A percentile compares a stretch with the other conserved stretches of the same genome.
These are phyloP conservation scores for Emericellopsis atlantica DNA, from an alignment of 2,329 filamentous ascomycete species.

Conservation along the genomic window DNA sequence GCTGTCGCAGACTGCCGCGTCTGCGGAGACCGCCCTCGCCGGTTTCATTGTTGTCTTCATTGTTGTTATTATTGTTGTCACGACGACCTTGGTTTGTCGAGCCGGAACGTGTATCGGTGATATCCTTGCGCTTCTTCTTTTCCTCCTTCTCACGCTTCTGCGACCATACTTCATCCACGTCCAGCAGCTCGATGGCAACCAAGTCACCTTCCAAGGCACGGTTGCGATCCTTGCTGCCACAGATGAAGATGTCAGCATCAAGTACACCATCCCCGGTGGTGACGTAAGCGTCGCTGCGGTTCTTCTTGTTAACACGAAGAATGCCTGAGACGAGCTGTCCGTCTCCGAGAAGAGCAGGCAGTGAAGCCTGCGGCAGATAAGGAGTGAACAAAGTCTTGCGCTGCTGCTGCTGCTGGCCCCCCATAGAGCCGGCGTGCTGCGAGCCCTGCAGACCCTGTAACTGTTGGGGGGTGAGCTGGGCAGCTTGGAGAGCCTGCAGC, in stretches of 20 bases:
- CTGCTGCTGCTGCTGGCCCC: conserved; percentile 67
- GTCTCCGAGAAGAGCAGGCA: conserved; percentile 80
- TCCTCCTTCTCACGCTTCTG: conserved; percentile 99
- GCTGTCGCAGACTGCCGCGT: conserved; percentile 88
- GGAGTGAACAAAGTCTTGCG: conserved; percentile 98
- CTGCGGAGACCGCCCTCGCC: conserved; percentile 79
- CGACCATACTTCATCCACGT: conserved; percentile 96
- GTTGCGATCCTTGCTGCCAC: conserved; percentile 97
- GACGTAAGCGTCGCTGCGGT: conserved; percentile 95
- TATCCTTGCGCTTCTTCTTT: conserved; percentile 99
- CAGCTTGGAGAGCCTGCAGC: conserved; percentile 83
- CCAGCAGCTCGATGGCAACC: conserved; percentile 88
- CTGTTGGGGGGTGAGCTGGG: conserved; percentile 67
- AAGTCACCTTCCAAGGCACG: conserved; percentile 91
- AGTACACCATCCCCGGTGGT: conserved; percentile 77
- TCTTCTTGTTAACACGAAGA: conserved; percentile 98
- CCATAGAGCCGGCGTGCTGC: conserved; percentile 59
- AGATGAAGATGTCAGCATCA: conserved; percentile 98
- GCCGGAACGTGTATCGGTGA: conserved; percentile 76
- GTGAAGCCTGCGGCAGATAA: conserved; percentile 86
- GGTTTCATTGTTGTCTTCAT: conserved; percentile 48
- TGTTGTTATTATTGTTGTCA: conserved; percentile 43
- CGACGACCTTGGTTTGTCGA: conserved; percentile 62
- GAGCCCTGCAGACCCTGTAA: conserved; percentile 56
- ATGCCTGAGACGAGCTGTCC: conserved; percentile 94